These are phyloP conservation scores for Allomyces macrogynus DNA, from an alignment of 192 early-diverging fungal genomes.

Conservation along the genomic window DNA sequence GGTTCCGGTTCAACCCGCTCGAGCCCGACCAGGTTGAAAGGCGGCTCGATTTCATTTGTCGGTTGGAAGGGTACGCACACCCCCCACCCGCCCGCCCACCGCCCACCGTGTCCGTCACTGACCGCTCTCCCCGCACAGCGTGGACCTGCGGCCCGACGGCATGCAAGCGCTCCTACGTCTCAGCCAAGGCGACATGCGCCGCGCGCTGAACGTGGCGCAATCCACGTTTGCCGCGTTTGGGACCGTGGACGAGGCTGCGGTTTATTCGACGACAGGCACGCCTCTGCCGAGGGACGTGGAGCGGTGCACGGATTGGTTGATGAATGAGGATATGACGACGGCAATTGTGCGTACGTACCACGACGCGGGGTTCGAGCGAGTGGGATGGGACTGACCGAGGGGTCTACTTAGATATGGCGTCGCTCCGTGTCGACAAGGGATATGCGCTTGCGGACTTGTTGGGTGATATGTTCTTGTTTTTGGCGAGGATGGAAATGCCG, in stretches of 20 bases:
- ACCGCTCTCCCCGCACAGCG: too few relatives aligned
- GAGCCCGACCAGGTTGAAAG: conserved; percentile 49
- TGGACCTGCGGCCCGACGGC: conserved; percentile 63
- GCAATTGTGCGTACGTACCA: conserved; percentile 34
- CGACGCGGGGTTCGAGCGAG: too few relatives aligned
- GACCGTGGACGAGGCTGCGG: conserved; percentile 42
- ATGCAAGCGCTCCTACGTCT: conserved; percentile 62
- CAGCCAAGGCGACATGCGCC: conserved; percentile 87
- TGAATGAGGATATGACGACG: conserved; percentile 65
- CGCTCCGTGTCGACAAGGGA: conserved; percentile 62
- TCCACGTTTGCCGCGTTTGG: conserved; percentile 74
- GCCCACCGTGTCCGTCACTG: too few relatives aligned
- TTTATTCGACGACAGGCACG: conserved; percentile 83
- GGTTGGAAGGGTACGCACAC: conserved; percentile 32
- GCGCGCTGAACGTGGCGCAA: conserved; percentile 87
- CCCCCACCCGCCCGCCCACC: too few relatives aligned
- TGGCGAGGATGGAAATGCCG: conserved; percentile 54
- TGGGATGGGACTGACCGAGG: too few relatives aligned
- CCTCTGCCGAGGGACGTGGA: conserved; percentile 79
- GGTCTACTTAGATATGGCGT: conserved; percentile 56
- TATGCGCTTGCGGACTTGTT: conserved; percentile 82
- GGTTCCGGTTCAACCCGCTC: conserved; percentile 86
- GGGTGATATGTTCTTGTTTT: conserved; percentile 44
- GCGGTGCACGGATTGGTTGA: conserved; percentile 50
- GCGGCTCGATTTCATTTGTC: conserved; percentile 48